phyloP scores from a whole-genome alignment of 495 filamentous ascomycete species.

The Aspergillus olivimuriae region DNA sequence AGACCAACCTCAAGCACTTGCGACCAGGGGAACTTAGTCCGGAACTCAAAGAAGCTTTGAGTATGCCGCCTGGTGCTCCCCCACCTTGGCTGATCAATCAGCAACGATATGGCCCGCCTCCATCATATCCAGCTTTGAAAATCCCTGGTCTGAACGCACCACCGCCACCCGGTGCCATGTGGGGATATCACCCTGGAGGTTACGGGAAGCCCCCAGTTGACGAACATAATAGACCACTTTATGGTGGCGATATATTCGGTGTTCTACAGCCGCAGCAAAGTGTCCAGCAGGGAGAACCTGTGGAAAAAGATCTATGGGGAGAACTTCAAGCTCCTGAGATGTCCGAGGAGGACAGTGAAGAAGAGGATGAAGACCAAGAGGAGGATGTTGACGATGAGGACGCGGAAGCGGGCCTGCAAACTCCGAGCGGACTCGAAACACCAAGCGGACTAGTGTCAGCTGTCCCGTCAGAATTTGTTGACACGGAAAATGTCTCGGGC shows the following conservation, averaged over 20 bases:
- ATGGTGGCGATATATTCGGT: slow-evolving; percentile 91
- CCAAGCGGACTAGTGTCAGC: slow-evolving; percentile 73
- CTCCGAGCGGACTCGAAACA: slow-evolving; percentile 72
- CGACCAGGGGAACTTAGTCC: slow-evolving; percentile 87
- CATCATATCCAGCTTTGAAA: slow-evolving; percentile 86
- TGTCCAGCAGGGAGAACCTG: slow-evolving; percentile 63
- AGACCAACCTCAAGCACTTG: slow-evolving; percentile 86
- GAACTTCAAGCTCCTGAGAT: slow-evolving; percentile 82
- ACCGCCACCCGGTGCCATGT: slow-evolving; percentile 83
- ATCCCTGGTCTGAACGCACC: slow-evolving; percentile 95
- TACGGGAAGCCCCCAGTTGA: slow-evolving; percentile 95
- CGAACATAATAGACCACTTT: slow-evolving; percentile 82
- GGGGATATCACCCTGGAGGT: slow-evolving; percentile 93
- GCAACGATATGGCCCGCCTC: slow-evolving; percentile 87
- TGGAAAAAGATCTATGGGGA: slow-evolving; percentile 89
- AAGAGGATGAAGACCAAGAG: slow-evolving; percentile 60
- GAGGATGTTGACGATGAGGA: slow-evolving; percentile 61
- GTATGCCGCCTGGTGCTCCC: slow-evolving; percentile 88
- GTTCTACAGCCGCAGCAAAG: slow-evolving; percentile 61
- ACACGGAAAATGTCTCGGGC: slow-evolving; percentile 66
- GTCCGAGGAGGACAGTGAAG: slow-evolving; percentile 77
- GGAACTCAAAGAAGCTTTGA: slow-evolving; percentile 84
- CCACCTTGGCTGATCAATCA: slow-evolving; percentile 97
- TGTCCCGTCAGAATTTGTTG: slow-evolving; percentile 69
- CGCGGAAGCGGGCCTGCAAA: slow-evolving; percentile 59